Conservation (phyloP, 2,329 filamentous ascomycete species). For the Bipolaris bicolor region DNA sequence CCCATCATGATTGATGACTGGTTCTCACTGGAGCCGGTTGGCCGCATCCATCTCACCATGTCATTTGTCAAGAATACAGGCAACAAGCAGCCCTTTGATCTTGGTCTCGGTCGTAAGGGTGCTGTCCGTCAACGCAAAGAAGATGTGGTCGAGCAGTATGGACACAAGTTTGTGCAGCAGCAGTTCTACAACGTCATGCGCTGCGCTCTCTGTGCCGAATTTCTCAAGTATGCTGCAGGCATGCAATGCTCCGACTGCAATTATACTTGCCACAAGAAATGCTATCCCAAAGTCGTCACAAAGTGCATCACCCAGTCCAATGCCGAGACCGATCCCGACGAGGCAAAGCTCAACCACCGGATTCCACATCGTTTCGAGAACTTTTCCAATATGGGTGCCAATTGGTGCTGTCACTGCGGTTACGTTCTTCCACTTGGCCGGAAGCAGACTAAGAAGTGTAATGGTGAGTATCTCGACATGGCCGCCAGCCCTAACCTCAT, state of each 20-base stretch:
- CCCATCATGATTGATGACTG: slow-evolving; percentile 79
- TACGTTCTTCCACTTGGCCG: slow-evolving; percentile 94
- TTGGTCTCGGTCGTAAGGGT: slow-evolving; percentile 91
- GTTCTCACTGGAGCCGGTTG: slow-evolving; percentile 96
- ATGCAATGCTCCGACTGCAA: slow-evolving; percentile 99
- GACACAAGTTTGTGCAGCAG: slow-evolving; percentile 97
- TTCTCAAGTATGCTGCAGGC: slow-evolving; percentile 96
- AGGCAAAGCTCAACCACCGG: slow-evolving; percentile 99
- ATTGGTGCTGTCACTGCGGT: slow-evolving; percentile 99
- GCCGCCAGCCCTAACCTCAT: slow-evolving; percentile 4
- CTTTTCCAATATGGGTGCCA: slow-evolving; percentile 97
- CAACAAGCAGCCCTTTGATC: slow-evolving; percentile 80
- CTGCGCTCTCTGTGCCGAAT: slow-evolving; percentile 95
- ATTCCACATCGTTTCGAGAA: slow-evolving; percentile 96
- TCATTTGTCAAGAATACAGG: slow-evolving; percentile 91
- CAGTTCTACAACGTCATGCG: slow-evolving; percentile 99
- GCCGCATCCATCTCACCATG: slow-evolving; percentile 87
- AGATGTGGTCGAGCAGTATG: slow-evolving; percentile 97
- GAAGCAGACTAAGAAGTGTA: slow-evolving; percentile 92
- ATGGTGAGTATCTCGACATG: slow-evolving; percentile 61
- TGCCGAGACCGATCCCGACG: slow-evolving; percentile 95
- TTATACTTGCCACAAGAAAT: slow-evolving; percentile 98
- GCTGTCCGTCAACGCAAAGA: slow-evolving; percentile 98
- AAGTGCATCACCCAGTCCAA: slow-evolving; percentile 99
- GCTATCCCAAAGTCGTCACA: slow-evolving; percentile 93